Evolutionary conservation across 495 filamentous ascomycete species (phyloP), one percentile per base, ranked within the genome.

Genomic region (Penicillium salamii): DNA sequence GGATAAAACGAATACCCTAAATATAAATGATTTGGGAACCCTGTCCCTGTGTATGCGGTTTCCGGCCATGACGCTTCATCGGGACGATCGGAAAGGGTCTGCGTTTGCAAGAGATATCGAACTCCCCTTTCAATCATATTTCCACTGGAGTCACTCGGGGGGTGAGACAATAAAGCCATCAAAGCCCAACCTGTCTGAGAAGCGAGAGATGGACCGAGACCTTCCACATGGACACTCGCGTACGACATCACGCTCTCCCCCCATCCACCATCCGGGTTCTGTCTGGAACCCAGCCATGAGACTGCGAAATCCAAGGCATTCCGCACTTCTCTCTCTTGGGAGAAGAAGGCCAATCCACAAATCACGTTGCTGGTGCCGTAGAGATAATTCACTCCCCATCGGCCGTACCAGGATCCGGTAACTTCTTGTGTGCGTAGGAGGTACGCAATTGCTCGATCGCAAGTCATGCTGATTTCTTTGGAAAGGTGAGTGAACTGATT

Each of bases 331-430:
- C 13, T 15, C 23, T 19, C 39, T n/a, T 26, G 29, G 12, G 17
- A 41, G 26, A 59, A 55, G 36, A 62, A 49, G 0, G 23, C 35
- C 20, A 62, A 40, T 0, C 62, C 68, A 19, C 62, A 63, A 9
- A 74, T 52, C 0, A 56, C 67, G 48, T 66, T 57, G 41, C 59
- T 56, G 0, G 70, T 74, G 2, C 70, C 68, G 41, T 67, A 67
- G n/a, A 60, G 46, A 42, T 74, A 74, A 49, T 74, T 71, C 12
- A 24, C 43, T 7, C 65, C 70, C 70, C 70, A 74, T 1, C 68
- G 63, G 0, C 68, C 68, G 5, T 36, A 70, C 67, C 67, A 74
- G 5, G 58, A 43, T 2, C 68, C 68, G n/a, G 1, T 44, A 1
- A 41, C 24, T 36, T 66, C 65, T 47, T 69, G 62, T 2, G 44